A percentile compares a stretch with the other conserved stretches of the same genome.
phyloP scores from a whole-genome alignment of 305 asterid species.

The Stenogyne calaminthoides region DNA sequence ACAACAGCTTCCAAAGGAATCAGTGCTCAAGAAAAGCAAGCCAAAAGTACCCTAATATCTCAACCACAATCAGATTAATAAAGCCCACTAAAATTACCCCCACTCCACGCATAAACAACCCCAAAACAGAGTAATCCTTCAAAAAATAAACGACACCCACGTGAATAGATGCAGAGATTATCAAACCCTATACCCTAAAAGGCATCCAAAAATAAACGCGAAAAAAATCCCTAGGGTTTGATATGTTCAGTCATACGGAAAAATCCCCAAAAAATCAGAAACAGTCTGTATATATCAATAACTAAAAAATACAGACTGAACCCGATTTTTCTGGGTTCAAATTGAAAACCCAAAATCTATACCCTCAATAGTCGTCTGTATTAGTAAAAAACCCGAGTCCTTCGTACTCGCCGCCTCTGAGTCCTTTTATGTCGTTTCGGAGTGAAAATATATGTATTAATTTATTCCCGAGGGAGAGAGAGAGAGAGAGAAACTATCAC shows the following conservation, averaged over 20 bases:
- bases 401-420: slow-evolving; percentile 42
- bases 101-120: slow-evolving; percentile 32
- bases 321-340: slow-evolving; percentile 28
- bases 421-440: slow-evolving; percentile 31
- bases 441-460: slow-evolving; percentile 18
- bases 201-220: slow-evolving; percentile 28
- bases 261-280: slow-evolving; percentile 34
- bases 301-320: slow-evolving; percentile 29
- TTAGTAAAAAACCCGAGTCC: slow-evolving; percentile 36
- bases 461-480: slow-evolving; percentile 16
- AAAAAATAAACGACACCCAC: slow-evolving; percentile 27
- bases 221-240: slow-evolving; percentile 35
- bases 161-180: slow-evolving; percentile 22
- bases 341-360: slow-evolving; percentile 16
- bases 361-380: slow-evolving; percentile 27
- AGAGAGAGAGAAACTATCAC: slow-evolving; percentile 13
- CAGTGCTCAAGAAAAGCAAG: slow-evolving; percentile 25
- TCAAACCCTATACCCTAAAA: slow-evolving; percentile 54
- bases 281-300: slow-evolving; percentile 34
- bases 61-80: slow-evolving; percentile 28
- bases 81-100: slow-evolving; percentile 27
- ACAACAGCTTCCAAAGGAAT: slow-evolving; percentile 20
- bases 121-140: slow-evolving; percentile 35
- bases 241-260: slow-evolving; percentile 25
- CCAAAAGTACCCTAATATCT: slow-evolving; percentile 30